These are phyloP conservation scores for Evansstolkia leycettana DNA, from an alignment of 495 filamentous ascomycete genomes.

Conservation along the genomic window DNA sequence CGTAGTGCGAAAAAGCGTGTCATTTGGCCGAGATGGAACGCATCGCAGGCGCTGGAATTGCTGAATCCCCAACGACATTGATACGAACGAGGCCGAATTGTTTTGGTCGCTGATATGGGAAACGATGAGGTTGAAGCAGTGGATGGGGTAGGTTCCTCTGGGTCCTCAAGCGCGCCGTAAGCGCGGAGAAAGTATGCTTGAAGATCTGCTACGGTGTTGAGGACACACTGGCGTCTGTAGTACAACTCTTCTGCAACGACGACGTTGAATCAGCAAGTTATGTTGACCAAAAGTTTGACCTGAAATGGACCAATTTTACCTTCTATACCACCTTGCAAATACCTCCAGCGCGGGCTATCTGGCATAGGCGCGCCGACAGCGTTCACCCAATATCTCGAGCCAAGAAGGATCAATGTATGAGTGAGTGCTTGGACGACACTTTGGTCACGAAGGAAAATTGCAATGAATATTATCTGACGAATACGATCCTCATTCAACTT, in stretches of 20 bases:
- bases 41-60: constrained; percentile 63
- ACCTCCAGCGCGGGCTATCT: constrained; percentile 50
- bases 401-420: constrained; percentile 50
- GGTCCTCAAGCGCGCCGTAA: constrained; percentile 39
- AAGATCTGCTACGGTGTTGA: constrained; percentile 66
- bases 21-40: constrained; percentile 80
- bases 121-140: constrained; percentile 1
- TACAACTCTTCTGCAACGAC: constrained; percentile 51
- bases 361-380: constrained; percentile 13
- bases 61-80: constrained; percentile 73
- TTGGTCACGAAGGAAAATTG: constrained; percentile 15
- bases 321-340: constrained; percentile 63
- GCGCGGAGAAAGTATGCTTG: constrained; percentile 58
- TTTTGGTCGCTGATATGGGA: constrained; percentile 5
- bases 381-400: constrained; percentile 50
- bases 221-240: constrained; percentile 52
- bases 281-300: neutral
- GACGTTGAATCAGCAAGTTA: constrained; percentile 4
- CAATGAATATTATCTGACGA: constrained; percentile 26
- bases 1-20: constrained; percentile 57
- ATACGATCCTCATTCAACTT: constrained; percentile 29
- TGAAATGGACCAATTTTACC: constrained; percentile 26
- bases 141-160: constrained; percentile 4
- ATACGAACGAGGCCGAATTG: constrained; percentile 16
- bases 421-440: constrained; percentile 16